Base-by-base conservation (phyloP, 1,284 basidiomycete species). In the Apiotrichum sp. region DNA sequence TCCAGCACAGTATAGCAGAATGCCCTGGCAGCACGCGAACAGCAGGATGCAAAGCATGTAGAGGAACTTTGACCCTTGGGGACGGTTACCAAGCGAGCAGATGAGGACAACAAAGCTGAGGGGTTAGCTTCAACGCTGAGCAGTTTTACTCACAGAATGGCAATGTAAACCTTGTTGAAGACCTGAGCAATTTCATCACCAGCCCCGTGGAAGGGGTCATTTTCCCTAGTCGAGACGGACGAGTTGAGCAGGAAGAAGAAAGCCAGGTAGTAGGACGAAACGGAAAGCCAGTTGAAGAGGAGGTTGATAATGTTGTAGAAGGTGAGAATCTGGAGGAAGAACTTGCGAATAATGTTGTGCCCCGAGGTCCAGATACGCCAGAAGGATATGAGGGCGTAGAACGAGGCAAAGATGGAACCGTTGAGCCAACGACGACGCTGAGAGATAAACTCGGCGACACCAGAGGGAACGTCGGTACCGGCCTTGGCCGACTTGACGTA, bases 401-500 rank as follows among this genome's bases (percentile, higher is more conserved):
- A 83, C 2, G 87, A 88, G 22, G 91, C 90, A 45, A 73, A 73
- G 57, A 71, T 72, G 11, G 71, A 73, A 45, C 90, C 91, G 68
- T 95, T 93, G 59, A 93, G 74, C 91, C 90, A 93, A 64, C 90
- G 83, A 63, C 89, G 84, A 74, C 89, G 86, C 70, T 93, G 90
- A 3, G 87, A 89, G 67, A 93, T 93, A 75, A 93, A 91, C 72
- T 92, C 90, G 9, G 89, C 83, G 47, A 89, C 82, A 78, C 83
- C 60, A 8, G 57, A 47, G 32, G 89, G 90, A 6, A 92, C 88
- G 75, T 93, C 89, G 33, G 90, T 93, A 2, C 87, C 80, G 1
- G 89, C 90, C 71, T 92, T 90, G 32, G 91, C 90, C 57, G 85
- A 86, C 80, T 93, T 93, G 73, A 93, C 89, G 70, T 93, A 93